Percentiles rank a stretch among this genome's conserved stretches.
Conservation (phyloP, 169 alveolate species). For the Cryptosporidium canis region DNA sequence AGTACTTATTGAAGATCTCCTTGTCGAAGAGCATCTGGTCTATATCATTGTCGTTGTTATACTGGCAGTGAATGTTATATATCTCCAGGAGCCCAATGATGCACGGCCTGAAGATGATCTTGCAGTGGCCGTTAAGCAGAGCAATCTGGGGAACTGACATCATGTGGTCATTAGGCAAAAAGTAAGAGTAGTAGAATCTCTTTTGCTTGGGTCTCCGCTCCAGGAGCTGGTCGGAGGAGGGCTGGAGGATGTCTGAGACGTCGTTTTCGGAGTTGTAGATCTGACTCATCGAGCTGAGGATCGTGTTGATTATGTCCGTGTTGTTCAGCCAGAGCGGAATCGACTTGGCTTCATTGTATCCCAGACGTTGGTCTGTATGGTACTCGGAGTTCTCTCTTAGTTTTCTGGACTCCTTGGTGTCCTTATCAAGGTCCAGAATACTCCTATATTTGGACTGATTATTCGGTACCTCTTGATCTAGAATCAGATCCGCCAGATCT, state of each 20-base stretch:
- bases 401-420: neutral
- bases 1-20: constrained; percentile 2
- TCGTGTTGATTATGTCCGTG: constrained; percentile 41
- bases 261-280: constrained; percentile 10
- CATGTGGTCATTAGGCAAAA: constrained; percentile 22
- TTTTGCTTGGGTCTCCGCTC: neutral
- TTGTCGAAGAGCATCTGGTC: constrained; percentile 35
- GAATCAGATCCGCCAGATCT: neutral
- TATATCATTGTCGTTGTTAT: constrained; percentile 35
- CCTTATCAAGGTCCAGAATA: neutral
- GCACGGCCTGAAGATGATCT: constrained; percentile 37
- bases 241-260: neutral
- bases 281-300: neutral
- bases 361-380: neutral
- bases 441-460: constrained; percentile 17
- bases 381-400: neutral
- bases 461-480: constrained; percentile 48
- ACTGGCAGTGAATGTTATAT: constrained; percentile 24
- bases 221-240: neutral
- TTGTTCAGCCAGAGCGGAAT: constrained; percentile 62
- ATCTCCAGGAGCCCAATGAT: constrained; percentile 57
- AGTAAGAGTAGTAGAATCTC: constrained; percentile 54
- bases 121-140: constrained; percentile 29
- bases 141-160: constrained; percentile 67
- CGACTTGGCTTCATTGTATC: constrained; percentile 25